Evolutionary conservation across 2,329 filamentous ascomycete species (phyloP), one percentile per base, ranked within the genome.

Genomic region (Delphinella strobiligena): DNA sequence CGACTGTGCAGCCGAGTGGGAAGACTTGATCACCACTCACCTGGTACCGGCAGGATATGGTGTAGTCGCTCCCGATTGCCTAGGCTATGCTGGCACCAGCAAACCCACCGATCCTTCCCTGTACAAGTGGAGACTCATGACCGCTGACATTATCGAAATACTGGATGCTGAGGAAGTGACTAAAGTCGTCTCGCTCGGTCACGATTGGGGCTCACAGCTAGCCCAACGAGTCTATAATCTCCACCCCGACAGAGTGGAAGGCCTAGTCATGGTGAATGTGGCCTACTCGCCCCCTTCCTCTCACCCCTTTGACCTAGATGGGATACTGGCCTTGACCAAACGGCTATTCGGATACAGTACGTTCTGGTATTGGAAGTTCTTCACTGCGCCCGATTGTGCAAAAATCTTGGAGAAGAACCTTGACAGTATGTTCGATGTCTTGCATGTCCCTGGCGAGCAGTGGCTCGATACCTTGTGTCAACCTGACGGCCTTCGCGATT

Each of bases 151-250:
- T 4, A 38, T 51, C 3, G 60, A 66, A 15, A 63, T 69, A 4
- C 50, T 69, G 9, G 51, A 63, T 41, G 45, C 50, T 4, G 63
- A 68, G 47, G 41, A 51, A 2, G 44, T 63, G 15, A 31, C 48
- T 34, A 51, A 52, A 27, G 54, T 59, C 19, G 55, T 71, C 39
- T 56, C 63, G 3, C 53, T 70, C 22, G 69, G 67, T 32, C 68
- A 71, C 44, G 68, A 72, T 49, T 72, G 67, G 67, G 69, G 69
- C 30, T 59, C 60, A 12, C 44, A 40, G 5, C 44, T 63, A 9
- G 59, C 61, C 1, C 57, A 62, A 38, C 58, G 65, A 11, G 43
- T 68, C 11, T 67, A 62, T 46, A 56, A 64, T 35, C 62, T 60
- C 45, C 49, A 63, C 38, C 62, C 60, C 0, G 50, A 61, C 2